Evolutionary conservation across 2,329 filamentous ascomycete species (phyloP).

Genomic region (Hymenoscyphus fraxineus): DNA sequence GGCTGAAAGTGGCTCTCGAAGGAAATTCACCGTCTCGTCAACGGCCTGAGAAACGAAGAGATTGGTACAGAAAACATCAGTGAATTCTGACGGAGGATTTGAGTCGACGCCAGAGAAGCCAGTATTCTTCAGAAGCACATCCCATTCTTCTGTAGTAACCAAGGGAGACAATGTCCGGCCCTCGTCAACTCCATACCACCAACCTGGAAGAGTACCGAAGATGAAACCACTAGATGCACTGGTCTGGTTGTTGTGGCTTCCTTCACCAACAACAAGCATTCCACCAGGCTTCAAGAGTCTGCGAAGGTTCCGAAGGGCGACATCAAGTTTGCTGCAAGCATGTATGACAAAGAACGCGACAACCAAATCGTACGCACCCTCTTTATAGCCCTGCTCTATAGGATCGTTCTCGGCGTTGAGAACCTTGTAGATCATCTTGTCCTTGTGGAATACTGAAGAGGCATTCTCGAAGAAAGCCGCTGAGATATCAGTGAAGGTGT

Average conservation of each 20-base stretch:
- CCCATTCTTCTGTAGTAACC: conserved; percentile 20
- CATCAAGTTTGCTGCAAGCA: conserved; percentile 31
- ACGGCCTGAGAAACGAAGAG: conserved; percentile 36
- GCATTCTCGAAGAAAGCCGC: conserved; percentile 30
- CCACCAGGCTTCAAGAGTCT: conserved; percentile 43
- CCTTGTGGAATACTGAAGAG: conserved; percentile 32
- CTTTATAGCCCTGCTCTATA: conserved; percentile 32
- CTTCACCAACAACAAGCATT: conserved; percentile 33
- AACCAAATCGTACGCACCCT: conserved; percentile 39
- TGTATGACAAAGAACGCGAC: conserved; percentile 40
- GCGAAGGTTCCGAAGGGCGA: conserved; percentile 35
- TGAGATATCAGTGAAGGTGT: conserved; percentile 19
- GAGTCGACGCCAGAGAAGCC: conserved; percentile 32
- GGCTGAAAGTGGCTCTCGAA: conserved; percentile 30
- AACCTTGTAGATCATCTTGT: conserved; percentile 33
- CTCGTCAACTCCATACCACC: conserved; percentile 33
- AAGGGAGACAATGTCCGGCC: conserved; percentile 15
- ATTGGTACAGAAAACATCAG: conserved; percentile 20
- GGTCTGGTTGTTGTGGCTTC: neutral
- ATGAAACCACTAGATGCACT: conserved; percentile 19
- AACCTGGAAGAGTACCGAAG: conserved; percentile 32
- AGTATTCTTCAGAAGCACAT: conserved; percentile 20
- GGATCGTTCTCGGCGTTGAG: conserved; percentile 36
- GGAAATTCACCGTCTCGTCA: conserved; percentile 29
- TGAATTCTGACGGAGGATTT: conserved; percentile 21